A percentile compares a stretch with the other conserved stretches of the same genome.
Conservation (phyloP, 2,329 filamentous ascomycete species). For the Ophiosphaerella narmari region DNA sequence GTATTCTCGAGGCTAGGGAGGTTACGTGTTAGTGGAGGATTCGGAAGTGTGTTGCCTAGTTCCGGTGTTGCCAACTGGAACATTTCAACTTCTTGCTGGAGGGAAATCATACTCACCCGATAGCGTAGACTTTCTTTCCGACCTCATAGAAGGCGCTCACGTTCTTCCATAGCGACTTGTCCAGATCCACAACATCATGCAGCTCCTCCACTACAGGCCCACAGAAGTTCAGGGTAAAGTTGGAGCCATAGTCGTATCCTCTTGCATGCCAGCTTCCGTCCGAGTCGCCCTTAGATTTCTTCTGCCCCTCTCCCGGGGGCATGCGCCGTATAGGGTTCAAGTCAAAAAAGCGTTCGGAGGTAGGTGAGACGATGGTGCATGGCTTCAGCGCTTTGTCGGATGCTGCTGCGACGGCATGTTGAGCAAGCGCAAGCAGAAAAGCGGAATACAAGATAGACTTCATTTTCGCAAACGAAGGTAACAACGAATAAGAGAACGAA, state of each 20-base stretch:
- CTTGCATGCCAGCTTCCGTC: slow-evolving; percentile 66
- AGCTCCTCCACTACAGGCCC: slow-evolving; percentile 72
- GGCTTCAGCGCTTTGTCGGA: slow-evolving; percentile 54
- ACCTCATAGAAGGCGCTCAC: slow-evolving; percentile 78
- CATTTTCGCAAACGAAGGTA: slow-evolving; percentile 22
- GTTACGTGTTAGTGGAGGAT: slow-evolving; percentile 16
- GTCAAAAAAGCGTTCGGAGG: slow-evolving; percentile 67
- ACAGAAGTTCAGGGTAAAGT: slow-evolving; percentile 86
- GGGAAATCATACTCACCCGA: slow-evolving; percentile 62
- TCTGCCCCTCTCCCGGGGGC: slow-evolving; percentile 50
- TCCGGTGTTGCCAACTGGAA: background rate
- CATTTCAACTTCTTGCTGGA: background rate
- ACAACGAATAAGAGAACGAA: slow-evolving; percentile 10
- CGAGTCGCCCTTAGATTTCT: slow-evolving; percentile 58
- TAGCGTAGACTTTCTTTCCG: slow-evolving; percentile 70
- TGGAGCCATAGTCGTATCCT: slow-evolving; percentile 77
- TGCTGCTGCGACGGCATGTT: slow-evolving; percentile 38
- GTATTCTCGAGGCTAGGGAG: slow-evolving; percentile 58
- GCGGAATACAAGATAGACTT: slow-evolving; percentile 31
- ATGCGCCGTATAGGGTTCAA: slow-evolving; percentile 61
- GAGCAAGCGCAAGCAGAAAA: slow-evolving; percentile 39
- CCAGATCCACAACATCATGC: slow-evolving; percentile 66
- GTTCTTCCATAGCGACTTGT: slow-evolving; percentile 67
- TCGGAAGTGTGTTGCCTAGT: slow-evolving; percentile 4
- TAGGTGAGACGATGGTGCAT: slow-evolving; percentile 66